A percentile compares a stretch with the other conserved stretches of the same genome.
Conservation (phyloP, 306 rosid species). For the Luffa acutangula region DNA sequence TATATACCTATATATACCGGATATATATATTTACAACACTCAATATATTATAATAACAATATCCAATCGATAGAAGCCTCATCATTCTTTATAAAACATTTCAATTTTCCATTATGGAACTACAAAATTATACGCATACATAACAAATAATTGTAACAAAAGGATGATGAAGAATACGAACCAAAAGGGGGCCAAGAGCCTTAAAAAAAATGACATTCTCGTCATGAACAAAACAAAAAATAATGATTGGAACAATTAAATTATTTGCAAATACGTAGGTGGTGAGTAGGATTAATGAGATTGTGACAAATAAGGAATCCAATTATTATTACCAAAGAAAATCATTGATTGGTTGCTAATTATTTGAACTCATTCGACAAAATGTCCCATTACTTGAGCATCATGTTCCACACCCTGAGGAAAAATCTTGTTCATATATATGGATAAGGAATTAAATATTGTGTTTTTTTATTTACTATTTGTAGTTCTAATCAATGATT, state of each 20-base stretch:
- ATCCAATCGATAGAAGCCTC: neutral
- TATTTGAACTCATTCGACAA: neutral
- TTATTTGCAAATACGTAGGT: neutral
- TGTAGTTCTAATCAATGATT: neutral
- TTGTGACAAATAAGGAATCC: constrained; percentile 1
- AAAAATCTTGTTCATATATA: neutral
- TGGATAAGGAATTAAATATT: neutral
- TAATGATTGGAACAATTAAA: neutral
- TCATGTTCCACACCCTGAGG: neutral
- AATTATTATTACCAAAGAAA: neutral
- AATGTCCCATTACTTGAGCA: neutral
- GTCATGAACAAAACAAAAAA: neutral
- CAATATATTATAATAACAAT: neutral
- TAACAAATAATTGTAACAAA: neutral
- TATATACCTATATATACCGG: too few relatives aligned
- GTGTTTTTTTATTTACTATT: neutral
- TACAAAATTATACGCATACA: neutral
- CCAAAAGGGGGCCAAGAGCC: neutral
- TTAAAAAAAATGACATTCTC: neutral
- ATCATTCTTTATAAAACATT: neutral
- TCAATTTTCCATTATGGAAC: neutral
- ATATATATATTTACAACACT: too few relatives aligned
- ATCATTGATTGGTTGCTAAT: neutral
- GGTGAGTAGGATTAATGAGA: neutral
- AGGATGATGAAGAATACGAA: neutral